phyloP scores from a whole-genome alignment of 176 grass and related monocot species.

The Lolium multiflorum region DNA sequence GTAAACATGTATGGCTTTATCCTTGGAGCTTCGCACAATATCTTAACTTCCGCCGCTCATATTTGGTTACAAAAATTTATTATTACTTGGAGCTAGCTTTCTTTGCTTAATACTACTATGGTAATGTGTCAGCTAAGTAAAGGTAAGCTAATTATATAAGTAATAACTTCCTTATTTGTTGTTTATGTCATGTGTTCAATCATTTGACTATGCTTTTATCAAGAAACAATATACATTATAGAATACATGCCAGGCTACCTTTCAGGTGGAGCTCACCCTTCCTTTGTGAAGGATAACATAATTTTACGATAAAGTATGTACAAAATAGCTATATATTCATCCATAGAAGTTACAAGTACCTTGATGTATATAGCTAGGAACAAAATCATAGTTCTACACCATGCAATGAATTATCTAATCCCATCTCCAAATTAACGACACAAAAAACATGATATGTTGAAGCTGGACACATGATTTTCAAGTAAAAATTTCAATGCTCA shows the following conservation, averaged over 20 bases:
- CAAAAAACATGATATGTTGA: not conserved
- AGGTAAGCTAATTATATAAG: not conserved
- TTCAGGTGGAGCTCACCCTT: slow-evolving; percentile 40
- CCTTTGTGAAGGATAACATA: slow-evolving; percentile 25
- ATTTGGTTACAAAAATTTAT: not conserved
- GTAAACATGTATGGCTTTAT: not conserved
- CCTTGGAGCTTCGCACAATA: not conserved
- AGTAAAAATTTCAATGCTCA: not conserved
- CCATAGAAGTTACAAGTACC: not conserved
- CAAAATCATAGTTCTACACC: not conserved
- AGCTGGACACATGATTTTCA: not conserved
- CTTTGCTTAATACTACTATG: not conserved
- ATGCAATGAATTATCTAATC: not conserved
- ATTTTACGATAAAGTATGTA: not conserved
- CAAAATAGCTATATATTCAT: not conserved
- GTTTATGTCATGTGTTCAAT: not conserved
- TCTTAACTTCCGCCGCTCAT: slow-evolving; percentile 30
- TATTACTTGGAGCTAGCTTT: slow-evolving; percentile 34
- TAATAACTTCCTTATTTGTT: slow-evolving; percentile 26
- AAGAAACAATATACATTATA: not conserved
- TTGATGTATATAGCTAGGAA: not conserved
- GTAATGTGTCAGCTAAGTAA: slow-evolving; percentile 36
- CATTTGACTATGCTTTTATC: slow-evolving; percentile 34
- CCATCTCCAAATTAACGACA: not conserved
- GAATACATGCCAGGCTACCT: slow-evolving; percentile 19